Base-by-base conservation (phyloP, 2,329 filamentous ascomycete species). In the Botrytis sinoallii region DNA sequence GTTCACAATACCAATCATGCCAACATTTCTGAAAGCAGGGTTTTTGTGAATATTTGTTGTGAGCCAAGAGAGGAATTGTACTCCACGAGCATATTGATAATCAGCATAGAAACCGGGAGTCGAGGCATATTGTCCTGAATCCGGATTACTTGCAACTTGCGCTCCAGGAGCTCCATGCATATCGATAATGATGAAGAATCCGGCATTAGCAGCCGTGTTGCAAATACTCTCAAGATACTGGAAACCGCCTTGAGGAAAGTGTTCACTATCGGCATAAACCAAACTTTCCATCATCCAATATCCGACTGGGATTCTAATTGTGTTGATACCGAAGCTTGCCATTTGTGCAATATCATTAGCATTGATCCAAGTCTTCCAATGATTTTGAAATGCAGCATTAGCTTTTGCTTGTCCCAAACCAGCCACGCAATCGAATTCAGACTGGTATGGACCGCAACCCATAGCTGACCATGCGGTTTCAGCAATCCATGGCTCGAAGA, bases 1-100 rank as follows among this genome's bases (percentile, higher is more conserved):
- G 77, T 90, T 90, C 71, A 90, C 82, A 20, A 90, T 80, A 78
- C 88, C 85, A 55, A 90, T 79, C 85, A 88, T 89, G 73, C 88
- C 88, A 40, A 90, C 88, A 63, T 86, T 88, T 71, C 84, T 81
- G 78, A 86, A 88, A 74, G 84, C 85, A n/a, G 18, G 59, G 40
- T 72, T 75, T 7, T 76, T 81, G 78, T 89, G 87, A 74, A 89
- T 85, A 57, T 84, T 82, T 55, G 84, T 82, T 18, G 86, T 85
- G 77, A 90, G 85, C 84, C 85, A 89, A 71, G 84, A 81, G n/a
- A 90, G 84, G 81, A 88, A 90, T 69, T 84, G 79, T 73, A 85
- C 79, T 35, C 71, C 87, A 18, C 89, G 87, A 38, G 84, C 84
- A 79, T 88, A 91, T 79, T 90, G 84, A 78, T 86, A 86, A 74